phyloP scores from a whole-genome alignment of 768 basidiomycete genomes.

The Suillus paluster region DNA sequence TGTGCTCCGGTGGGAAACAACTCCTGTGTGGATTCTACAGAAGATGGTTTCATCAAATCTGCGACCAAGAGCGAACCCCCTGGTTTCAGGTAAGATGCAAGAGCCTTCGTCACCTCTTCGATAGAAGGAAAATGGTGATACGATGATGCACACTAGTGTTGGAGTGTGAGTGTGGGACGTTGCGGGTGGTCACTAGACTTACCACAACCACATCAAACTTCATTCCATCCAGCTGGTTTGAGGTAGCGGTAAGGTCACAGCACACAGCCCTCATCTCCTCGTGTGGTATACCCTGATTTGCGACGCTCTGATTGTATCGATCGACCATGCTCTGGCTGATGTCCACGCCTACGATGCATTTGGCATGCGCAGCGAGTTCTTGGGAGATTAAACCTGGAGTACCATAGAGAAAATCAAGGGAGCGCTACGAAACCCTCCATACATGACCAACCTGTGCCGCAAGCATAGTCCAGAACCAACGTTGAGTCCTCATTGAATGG shows the following conservation, averaged over 20 bases:
- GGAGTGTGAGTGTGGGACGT: background rate
- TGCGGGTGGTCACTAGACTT: conserved; percentile 29
- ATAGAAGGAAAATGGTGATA: conserved; percentile 67
- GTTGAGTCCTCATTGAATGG: conserved; percentile 60
- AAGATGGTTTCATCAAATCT: conserved; percentile 47
- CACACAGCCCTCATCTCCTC: conserved; percentile 73
- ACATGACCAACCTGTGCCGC: conserved; percentile 60
- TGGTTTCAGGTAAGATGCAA: conserved; percentile 64
- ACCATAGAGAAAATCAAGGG: background rate
- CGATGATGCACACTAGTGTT: conserved; percentile 57
- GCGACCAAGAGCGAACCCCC: conserved; percentile 62
- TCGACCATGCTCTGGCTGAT: conserved; percentile 76
- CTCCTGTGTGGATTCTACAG: conserved; percentile 22
- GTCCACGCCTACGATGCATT: conserved; percentile 72
- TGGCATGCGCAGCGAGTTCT: conserved; percentile 61
- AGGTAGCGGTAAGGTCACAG: conserved; percentile 49
- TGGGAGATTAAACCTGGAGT: conserved; percentile 63
- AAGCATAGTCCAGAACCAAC: conserved; percentile 73
- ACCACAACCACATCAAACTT: conserved; percentile 77
- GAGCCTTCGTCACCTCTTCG: conserved; percentile 50
- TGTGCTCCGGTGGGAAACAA: conserved; percentile 38
- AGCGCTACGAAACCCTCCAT: background rate
- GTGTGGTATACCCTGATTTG: conserved; percentile 61
- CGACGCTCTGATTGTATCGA: conserved; percentile 59
- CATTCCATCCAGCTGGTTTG: conserved; percentile 51